These are phyloP conservation scores for Echria macrotheca DNA, from an alignment of 495 filamentous ascomycete genomes.

Conservation along the genomic window DNA sequence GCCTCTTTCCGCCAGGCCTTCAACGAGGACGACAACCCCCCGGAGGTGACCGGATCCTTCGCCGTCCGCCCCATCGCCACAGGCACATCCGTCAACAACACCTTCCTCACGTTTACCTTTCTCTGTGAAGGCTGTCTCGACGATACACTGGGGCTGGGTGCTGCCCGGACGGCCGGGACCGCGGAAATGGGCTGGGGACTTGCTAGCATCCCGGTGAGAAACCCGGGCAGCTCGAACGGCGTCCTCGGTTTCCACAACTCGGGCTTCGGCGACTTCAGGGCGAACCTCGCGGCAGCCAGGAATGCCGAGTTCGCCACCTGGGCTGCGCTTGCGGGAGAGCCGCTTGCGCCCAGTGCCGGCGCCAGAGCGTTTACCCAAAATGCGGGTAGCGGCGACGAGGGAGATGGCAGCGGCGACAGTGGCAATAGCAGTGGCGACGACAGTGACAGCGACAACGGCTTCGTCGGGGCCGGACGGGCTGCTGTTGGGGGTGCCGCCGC, in stretches of 20 bases:
- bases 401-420: not conserved
- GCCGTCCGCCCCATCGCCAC: constrained; percentile 13
- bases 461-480: not conserved
- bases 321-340: constrained; percentile 18
- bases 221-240: constrained; percentile 4
- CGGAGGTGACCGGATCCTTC: constrained; percentile 16
- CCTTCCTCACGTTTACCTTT: constrained; percentile 20
- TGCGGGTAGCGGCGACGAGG: constrained; percentile 10
- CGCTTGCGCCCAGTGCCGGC: not conserved
- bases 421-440: constrained; percentile 1
- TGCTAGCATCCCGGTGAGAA: constrained; percentile 11
- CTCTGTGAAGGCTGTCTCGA: constrained; percentile 21
- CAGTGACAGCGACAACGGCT: not conserved
- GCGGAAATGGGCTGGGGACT: constrained; percentile 22
- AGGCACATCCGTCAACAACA: constrained; percentile 13
- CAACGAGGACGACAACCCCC: constrained; percentile 24
- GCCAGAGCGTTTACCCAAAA: constrained; percentile 8
- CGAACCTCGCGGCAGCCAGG: constrained; percentile 24
- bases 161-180: not conserved
- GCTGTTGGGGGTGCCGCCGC: not conserved
- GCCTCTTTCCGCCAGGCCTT: constrained; percentile 19
- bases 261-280: constrained; percentile 32
- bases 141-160: constrained; percentile 11
- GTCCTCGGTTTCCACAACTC: constrained; percentile 27
- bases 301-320: constrained; percentile 26